phyloP scores from a whole-genome alignment of 2,329 filamentous ascomycete genomes.

The Ophiostoma pallidulum region DNA sequence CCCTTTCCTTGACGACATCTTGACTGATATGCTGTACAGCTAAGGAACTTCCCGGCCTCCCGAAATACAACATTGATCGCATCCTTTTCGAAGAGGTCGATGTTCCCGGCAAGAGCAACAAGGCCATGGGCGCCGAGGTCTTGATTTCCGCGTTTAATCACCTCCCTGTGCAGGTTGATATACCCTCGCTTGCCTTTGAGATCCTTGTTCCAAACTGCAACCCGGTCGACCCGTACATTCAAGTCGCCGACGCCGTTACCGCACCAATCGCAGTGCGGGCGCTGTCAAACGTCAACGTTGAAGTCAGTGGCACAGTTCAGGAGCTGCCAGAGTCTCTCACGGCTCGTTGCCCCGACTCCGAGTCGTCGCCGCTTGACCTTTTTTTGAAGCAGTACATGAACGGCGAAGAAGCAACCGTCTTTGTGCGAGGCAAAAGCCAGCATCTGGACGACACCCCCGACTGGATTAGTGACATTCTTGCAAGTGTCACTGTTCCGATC shows the following conservation, averaged over 20 bases:
- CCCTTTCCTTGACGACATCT: conserved; percentile 12
- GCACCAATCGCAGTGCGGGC: conserved; percentile 58
- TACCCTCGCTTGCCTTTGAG: conserved; percentile 76
- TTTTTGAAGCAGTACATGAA: conserved; percentile 74
- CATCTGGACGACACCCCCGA: conserved; percentile 59
- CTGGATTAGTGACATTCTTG: conserved; percentile 75
- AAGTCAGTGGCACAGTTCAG: conserved; percentile 62
- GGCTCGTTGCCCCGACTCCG: conserved; percentile 62
- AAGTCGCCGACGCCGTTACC: conserved; percentile 67
- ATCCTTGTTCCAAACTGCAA: conserved; percentile 77
- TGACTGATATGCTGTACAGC: conserved; percentile 40
- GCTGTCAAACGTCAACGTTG: conserved; percentile 54
- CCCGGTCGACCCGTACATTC: conserved; percentile 60
- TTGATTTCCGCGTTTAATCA: conserved; percentile 63
- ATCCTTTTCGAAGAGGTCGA: conserved; percentile 70
- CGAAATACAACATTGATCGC: conserved; percentile 71
- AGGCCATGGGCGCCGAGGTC: conserved; percentile 72
- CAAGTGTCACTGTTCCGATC: conserved; percentile 72
- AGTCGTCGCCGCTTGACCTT: conserved; percentile 74
- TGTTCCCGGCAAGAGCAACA: conserved; percentile 35
- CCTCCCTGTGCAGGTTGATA: conserved; percentile 65
- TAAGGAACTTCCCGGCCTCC: conserved; percentile 64
- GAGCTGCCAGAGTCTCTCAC: conserved; percentile 67
- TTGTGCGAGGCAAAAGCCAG: conserved; percentile 67
- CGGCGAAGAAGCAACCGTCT: conserved; percentile 68